Percentiles rank a stretch among this genome's conserved stretches.
Evolutionary conservation across 1,139 yeast genomes (phyloP).

Genomic region (Lodderomyces jiufengensis): DNA sequence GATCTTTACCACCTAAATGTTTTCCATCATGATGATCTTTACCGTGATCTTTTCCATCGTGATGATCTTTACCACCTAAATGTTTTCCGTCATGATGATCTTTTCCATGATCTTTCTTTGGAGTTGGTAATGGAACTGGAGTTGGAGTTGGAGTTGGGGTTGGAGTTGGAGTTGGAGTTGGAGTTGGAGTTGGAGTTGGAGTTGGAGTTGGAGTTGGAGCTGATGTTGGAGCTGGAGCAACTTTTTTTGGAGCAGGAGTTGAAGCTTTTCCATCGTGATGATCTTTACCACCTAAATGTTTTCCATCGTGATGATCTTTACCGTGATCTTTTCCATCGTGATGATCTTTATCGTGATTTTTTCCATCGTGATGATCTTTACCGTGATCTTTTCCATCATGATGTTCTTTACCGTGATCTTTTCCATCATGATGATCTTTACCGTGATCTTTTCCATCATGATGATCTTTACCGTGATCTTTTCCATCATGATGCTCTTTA

Average conservation of each 20-base stretch:
- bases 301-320: too few relatives aligned
- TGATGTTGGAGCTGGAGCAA: not conserved
- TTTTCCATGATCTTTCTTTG: not conserved
- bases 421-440: conserved; percentile 1
- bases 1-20: not conserved
- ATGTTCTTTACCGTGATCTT: not conserved
- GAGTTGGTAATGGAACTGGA: not conserved
- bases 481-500: conserved; percentile 1
- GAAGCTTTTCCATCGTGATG: not conserved
- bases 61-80: not conserved
- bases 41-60: conserved; percentile 2
- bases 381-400: conserved; percentile 2
- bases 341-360: too few relatives aligned
- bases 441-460: conserved; percentile 2
- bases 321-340: too few relatives aligned
- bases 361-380: too few relatives aligned
- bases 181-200: too few relatives aligned
- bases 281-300: not conserved
- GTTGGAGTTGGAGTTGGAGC: too few relatives aligned
- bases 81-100: not conserved
- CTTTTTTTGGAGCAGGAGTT: not conserved
- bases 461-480: conserved; percentile 1
- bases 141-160: not conserved
- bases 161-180: not conserved
- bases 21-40: conserved; percentile 2